These are phyloP conservation scores for Scedosporium aurantiacum DNA, from an alignment of 2,329 filamentous ascomycete genomes.

Conservation along the genomic window DNA sequence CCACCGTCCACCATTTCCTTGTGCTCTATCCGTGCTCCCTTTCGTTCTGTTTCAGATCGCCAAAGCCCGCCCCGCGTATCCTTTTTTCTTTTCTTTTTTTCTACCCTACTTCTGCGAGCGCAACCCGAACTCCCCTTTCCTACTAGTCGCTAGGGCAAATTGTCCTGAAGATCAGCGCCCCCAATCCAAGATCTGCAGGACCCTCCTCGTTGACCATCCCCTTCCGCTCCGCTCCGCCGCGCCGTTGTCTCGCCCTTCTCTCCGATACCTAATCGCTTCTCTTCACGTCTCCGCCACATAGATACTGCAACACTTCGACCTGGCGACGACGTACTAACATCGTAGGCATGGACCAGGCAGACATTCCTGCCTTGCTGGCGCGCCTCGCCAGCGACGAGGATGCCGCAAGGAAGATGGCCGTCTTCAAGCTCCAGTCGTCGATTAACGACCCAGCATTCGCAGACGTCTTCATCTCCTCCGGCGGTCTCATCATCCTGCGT, in stretches of 20 bases:
- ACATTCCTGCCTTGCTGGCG: conserved; percentile 53
- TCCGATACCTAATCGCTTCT: neutral
- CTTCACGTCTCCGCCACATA: too few relatives aligned
- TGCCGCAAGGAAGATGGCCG: conserved; percentile 93
- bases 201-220: neutral
- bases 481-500: conserved; percentile 70
- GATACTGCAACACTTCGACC: neutral
- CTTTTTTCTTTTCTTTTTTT: neutral
- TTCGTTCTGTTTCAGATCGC: neutral
- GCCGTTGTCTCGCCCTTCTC: neutral
- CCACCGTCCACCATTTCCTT: neutral
- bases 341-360: conserved; percentile 49
- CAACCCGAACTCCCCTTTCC: too few relatives aligned
- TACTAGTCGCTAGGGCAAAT: neutral
- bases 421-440: conserved; percentile 91
- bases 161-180: neutral
- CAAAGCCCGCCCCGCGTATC: neutral
- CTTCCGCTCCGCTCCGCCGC: neutral
- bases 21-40: neutral
- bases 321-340: neutral
- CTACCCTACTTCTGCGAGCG: neutral
- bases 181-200: neutral
- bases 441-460: conserved; percentile 96
- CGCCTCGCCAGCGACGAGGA: conserved; percentile 65
- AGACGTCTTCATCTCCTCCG: conserved; percentile 87